phyloP scores from a whole-genome alignment of 1,284 basidiomycete genomes.

The Cryptococcus wingfieldii region DNA sequence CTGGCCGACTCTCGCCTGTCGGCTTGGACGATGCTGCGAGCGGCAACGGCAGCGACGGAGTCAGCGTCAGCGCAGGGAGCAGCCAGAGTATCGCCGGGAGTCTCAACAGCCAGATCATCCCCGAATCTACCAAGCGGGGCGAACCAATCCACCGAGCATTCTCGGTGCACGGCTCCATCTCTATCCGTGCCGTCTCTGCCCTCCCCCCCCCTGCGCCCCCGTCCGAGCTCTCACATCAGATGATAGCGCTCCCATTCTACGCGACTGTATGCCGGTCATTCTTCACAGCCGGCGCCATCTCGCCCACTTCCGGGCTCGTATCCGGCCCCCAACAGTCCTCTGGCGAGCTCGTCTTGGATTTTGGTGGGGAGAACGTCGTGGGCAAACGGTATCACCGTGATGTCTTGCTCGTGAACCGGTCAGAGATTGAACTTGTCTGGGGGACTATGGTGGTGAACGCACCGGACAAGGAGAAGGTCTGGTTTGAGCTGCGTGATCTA shows the following conservation, averaged over 20 bases:
- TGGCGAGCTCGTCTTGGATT: constrained; percentile 38
- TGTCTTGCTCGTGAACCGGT: constrained; percentile 44
- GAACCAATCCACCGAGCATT: constrained; percentile 41
- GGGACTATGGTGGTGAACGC: constrained; percentile 36
- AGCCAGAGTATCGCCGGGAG: constrained; percentile 16
- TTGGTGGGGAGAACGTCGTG: constrained; percentile 41
- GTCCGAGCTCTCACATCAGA: constrained; percentile 19
- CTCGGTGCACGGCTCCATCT: constrained; percentile 43
- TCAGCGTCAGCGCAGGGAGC: constrained; percentile 5
- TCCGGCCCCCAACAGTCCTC: constrained; percentile 31
- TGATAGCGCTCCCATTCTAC: constrained; percentile 40
- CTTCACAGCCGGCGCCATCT: constrained; percentile 41
- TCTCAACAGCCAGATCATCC: background rate
- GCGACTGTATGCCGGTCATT: constrained; percentile 44
- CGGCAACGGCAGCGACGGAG: background rate
- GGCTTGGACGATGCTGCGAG: background rate
- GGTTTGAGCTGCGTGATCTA: constrained; percentile 45
- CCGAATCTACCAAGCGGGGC: constrained; percentile 14
- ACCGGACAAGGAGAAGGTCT: constrained; percentile 38
- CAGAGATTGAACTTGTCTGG: constrained; percentile 46
- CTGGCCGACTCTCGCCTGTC: constrained; percentile 5
- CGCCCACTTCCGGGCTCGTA: constrained; percentile 32
- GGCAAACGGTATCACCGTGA: constrained; percentile 40
- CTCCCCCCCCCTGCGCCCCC: background rate
- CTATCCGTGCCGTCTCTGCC: constrained; percentile 29